phyloP scores from a whole-genome alignment of 2,329 filamentous ascomycete genomes.

The Pyrenochaeta sp. region DNA sequence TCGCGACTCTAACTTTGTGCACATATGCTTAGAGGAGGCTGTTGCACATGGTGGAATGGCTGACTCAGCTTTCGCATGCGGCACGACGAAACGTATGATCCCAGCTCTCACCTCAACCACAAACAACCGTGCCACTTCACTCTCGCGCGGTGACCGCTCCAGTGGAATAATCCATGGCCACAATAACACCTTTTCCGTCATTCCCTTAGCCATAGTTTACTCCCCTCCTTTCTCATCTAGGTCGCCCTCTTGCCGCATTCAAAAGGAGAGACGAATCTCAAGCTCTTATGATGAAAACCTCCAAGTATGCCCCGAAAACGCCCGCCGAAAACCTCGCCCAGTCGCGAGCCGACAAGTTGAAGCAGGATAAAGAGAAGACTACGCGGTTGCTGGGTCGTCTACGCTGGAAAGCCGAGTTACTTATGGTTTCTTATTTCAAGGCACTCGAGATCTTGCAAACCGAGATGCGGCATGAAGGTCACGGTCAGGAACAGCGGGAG shows the following conservation, averaged over 20 bases:
- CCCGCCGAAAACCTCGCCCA: slow-evolving; percentile 33
- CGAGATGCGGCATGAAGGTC: slow-evolving; percentile 20
- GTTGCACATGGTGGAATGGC: not conserved
- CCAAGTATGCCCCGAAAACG: slow-evolving; percentile 43
- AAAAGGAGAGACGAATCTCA: not conserved
- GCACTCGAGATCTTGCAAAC: slow-evolving; percentile 36
- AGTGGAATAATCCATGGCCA: not conserved
- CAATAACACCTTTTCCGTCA: not conserved
- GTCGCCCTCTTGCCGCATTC: not conserved
- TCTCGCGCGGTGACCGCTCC: not conserved
- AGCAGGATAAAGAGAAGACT: slow-evolving; percentile 39
- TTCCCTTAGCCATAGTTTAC: not conserved
- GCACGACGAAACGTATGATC: not conserved
- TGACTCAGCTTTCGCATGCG: slow-evolving; percentile 11
- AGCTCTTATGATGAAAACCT: slow-evolving; percentile 28
- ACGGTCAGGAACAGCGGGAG: slow-evolving; percentile 15
- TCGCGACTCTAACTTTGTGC: not conserved
- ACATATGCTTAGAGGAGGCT: not conserved
- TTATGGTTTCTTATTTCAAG: slow-evolving; percentile 39
- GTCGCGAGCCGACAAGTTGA: slow-evolving; percentile 37
- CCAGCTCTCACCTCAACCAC: not conserved
- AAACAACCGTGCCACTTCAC: not conserved
- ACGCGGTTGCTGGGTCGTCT: slow-evolving; percentile 38
- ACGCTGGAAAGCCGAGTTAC: slow-evolving; percentile 48
- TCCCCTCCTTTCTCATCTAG: not conserved